Evolutionary conservation across 495 filamentous ascomycete species (phyloP), one percentile per base, ranked within the genome.

Genomic region (Hyaloscypha finlandica): DNA sequence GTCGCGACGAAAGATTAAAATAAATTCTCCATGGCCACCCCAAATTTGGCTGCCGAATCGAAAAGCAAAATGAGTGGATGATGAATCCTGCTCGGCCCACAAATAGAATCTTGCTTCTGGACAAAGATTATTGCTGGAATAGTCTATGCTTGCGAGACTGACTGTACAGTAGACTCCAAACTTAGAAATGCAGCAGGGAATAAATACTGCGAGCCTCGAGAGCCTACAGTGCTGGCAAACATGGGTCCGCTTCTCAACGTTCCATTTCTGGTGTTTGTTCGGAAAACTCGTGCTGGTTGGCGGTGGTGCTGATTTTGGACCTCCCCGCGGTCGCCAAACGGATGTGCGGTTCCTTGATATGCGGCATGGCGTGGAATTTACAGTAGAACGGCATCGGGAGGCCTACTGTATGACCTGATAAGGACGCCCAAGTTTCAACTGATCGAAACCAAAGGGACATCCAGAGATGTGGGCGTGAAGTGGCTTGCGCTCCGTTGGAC

Each of bases 401-500:
- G 25, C 22, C 32, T 20, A n/a, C n/a, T n/a, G n/a, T n/a, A 63
- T 52, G 20, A 8, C 39, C 42, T 63, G 60, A 52, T 54, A 14
- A 33, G 11, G 11, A 25, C 56, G 29, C 56, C 25, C 25, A 52
- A 32, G 56, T 25, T 63, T 33, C 45, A 30, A 63, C 45, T 52
- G 25, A 25, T 52, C 45, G 16, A 52, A 9, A 54, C 6, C 25
- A 11, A 31, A 35, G 16, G 29, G 14, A 35, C 11, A 52, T 25
- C 39, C 30, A 29, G 20, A 52, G 39, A 31, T 61, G 59, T 12
- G 42, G 60, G 45, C 25, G 14, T n/a, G 22, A 6, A 20, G 60
- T 63, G 60, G 60, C 60, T 63, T 63, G 60, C 60, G 60, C 60
- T 52, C 22, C 22, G 53, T n/a, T 54, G 8, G 42, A 52, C 16